Conservation (phyloP, 805 yeast species). For the Kockiozyma suomiensis region DNA sequence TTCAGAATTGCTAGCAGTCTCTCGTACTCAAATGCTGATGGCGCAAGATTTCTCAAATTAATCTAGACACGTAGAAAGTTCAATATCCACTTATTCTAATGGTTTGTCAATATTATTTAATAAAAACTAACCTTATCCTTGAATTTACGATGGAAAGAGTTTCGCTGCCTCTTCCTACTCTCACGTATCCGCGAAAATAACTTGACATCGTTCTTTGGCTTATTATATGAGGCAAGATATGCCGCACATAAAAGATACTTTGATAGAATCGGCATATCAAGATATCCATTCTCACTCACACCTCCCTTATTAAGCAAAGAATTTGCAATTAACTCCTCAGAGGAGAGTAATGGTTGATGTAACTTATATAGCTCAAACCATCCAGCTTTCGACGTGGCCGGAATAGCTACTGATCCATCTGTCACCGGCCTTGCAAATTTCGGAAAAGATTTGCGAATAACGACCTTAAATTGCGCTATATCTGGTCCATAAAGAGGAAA, state of each 20-base stretch:
- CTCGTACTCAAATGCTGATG: slow-evolving; percentile 75
- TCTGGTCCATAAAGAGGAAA: slow-evolving; percentile 27
- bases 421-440: slow-evolving; percentile 17
- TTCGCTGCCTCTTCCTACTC: slow-evolving; percentile 7
- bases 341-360: slow-evolving; percentile 19
- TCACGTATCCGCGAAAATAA: slow-evolving; percentile 67
- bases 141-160: slow-evolving; percentile 1
- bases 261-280: slow-evolving; percentile 22
- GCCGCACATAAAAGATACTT: slow-evolving; percentile 79
- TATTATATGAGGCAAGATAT: slow-evolving; percentile 77
- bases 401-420: not conserved
- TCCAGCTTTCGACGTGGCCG: slow-evolving; percentile 2
- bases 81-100: no score
- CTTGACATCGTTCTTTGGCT: slow-evolving; percentile 67
- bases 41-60: slow-evolving; percentile 66
- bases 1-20: slow-evolving; percentile 77
- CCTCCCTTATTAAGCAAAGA: slow-evolving; percentile 4
- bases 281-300: not conserved
- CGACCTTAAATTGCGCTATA: slow-evolving; percentile 8
- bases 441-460: slow-evolving; percentile 13
- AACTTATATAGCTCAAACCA: slow-evolving; percentile 18
- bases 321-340: slow-evolving; percentile 24
- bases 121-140: slow-evolving; percentile 18
- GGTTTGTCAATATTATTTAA: no score
- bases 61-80: slow-evolving; percentile 39